Percentiles rank a stretch among this genome's conserved stretches.
Evolutionary conservation across 352 stramenopile genomes (phyloP).

Genomic region (Globisporangium camurandrum): DNA sequence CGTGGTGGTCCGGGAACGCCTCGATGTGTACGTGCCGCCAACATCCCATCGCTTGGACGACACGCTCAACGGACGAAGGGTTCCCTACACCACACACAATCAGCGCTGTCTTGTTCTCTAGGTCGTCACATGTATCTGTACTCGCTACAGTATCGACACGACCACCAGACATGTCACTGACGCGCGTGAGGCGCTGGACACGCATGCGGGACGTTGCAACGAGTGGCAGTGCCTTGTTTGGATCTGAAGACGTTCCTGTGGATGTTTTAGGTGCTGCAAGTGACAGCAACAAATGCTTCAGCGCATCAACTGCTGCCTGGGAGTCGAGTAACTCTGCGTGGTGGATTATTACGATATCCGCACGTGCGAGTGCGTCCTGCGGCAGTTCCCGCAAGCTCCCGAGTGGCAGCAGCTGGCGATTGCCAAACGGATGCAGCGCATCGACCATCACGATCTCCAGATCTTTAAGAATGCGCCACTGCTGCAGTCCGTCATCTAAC

Average conservation of each 20-base stretch:
- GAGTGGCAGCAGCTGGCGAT: conserved; percentile 40
- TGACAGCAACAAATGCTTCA: too few species aligned
- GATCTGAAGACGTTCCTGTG: too few species aligned
- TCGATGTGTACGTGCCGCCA: conserved; percentile 28
- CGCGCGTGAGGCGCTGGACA: conserved; percentile 21
- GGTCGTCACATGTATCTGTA: background rate
- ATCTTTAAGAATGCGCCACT: conserved; percentile 54
- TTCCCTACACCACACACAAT: conserved; percentile 65
- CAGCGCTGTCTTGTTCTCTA: conserved; percentile 20
- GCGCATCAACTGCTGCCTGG: too few species aligned
- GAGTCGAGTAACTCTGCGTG: conserved; percentile 49
- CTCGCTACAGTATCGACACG: background rate
- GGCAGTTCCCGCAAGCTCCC: conserved; percentile 50
- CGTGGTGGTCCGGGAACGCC: conserved; percentile 57
- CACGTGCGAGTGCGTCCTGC: conserved; percentile 28
- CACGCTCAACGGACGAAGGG: conserved; percentile 38
- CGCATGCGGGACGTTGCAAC: conserved; percentile 48
- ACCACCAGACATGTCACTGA: background rate
- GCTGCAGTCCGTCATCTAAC: conserved; percentile 63
- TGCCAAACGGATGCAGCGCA: conserved; percentile 57
- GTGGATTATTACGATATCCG: conserved; percentile 52
- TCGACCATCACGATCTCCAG: conserved; percentile 72
- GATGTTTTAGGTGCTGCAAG: background rate
- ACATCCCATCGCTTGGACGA: conserved; percentile 25
- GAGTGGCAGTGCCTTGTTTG: conserved; percentile 4